Percentiles rank a stretch among this genome's conserved stretches.
Evolutionary conservation across 78 protist genomes (phyloP).

Genomic region (Ministeria vibrans): DNA sequence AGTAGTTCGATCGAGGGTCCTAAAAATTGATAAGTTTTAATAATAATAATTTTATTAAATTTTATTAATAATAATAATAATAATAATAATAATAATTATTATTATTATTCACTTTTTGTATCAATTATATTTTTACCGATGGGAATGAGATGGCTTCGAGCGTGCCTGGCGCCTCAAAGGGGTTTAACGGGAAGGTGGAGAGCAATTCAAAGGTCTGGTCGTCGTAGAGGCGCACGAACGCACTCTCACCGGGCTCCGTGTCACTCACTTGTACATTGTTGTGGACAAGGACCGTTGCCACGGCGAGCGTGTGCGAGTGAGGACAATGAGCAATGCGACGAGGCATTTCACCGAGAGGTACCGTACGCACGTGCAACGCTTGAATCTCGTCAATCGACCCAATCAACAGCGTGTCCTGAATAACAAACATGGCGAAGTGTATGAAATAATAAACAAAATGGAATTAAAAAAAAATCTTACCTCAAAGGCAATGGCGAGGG

Average conservation of each 20-base stretch:
- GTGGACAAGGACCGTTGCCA: not conserved
- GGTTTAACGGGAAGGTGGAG: conserved; percentile 11
- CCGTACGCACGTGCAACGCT: conserved; percentile 74
- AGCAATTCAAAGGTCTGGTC: conserved; percentile 64
- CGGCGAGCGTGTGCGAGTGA: not conserved
- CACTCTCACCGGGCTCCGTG: not conserved
- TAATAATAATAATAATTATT: no score
- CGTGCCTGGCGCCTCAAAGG: conserved; percentile 6
- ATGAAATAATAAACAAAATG: not conserved
- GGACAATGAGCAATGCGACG: conserved; percentile 54
- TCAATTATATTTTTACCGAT: not conserved
- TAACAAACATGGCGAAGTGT: conserved; percentile 1
- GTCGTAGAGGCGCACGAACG: conserved; percentile 33
- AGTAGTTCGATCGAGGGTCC: conserved; percentile 25
- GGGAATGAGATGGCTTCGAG: not conserved
- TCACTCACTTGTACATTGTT: no score
- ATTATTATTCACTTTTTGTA: no score
- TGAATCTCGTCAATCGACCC: conserved; percentile 83
- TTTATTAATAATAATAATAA: no score
- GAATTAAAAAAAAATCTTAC: not conserved
- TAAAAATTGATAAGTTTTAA: conserved; percentile 7
- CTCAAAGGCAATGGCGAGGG: conserved; percentile 68
- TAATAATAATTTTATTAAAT: no score
- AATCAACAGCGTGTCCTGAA: not conserved
- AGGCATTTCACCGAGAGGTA: conserved; percentile 74